These are phyloP conservation scores for Vanrija humicola DNA, from an alignment of 1,284 basidiomycete genomes.

Conservation along the genomic window DNA sequence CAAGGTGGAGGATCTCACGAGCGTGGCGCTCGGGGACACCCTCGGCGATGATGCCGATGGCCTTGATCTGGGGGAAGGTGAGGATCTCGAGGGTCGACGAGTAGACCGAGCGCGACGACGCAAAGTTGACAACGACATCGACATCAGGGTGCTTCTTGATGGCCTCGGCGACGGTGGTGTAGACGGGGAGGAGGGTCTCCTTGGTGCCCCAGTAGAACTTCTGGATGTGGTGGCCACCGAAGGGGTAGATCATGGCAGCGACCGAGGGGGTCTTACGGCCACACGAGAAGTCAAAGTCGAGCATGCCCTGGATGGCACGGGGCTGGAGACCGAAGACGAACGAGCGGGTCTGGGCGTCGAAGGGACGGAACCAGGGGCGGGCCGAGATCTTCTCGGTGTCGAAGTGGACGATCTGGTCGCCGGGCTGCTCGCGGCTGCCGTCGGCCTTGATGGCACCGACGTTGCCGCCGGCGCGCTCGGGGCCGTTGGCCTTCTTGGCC, in stretches of 20 bases:
- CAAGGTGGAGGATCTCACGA: conserved; percentile 88
- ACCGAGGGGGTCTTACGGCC: conserved; percentile 89
- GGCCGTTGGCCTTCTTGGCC: conserved; percentile 25
- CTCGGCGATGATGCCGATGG: conserved; percentile 93
- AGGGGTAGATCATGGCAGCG: conserved; percentile 99
- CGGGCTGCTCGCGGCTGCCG: conserved; percentile 62
- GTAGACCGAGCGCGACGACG: conserved; percentile 91
- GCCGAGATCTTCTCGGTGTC: conserved; percentile 40
- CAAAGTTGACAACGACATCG: conserved; percentile 98
- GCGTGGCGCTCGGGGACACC: conserved; percentile 98
- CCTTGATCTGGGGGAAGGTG: conserved; percentile 67
- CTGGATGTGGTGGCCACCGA: conserved; percentile 99
- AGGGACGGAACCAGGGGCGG: conserved; percentile 80
- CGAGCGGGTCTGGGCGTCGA: conserved; percentile 86
- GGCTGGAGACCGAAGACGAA: conserved; percentile 99
- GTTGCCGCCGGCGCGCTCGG: conserved; percentile 26
- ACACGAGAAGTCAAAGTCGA: conserved; percentile 99
- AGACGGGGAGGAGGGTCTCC: conserved; percentile 96
- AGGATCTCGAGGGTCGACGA: conserved; percentile 88
- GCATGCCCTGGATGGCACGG: conserved; percentile 99
- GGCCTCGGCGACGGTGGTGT: conserved; percentile 89
- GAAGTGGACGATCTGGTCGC: conserved; percentile 85
- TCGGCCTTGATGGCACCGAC: conserved; percentile 74
- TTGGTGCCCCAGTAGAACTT: conserved; percentile 99
- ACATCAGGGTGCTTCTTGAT: conserved; percentile 93